phyloP scores from a whole-genome alignment of 495 filamentous ascomycete genomes.

The Aspergillus asperescens region DNA sequence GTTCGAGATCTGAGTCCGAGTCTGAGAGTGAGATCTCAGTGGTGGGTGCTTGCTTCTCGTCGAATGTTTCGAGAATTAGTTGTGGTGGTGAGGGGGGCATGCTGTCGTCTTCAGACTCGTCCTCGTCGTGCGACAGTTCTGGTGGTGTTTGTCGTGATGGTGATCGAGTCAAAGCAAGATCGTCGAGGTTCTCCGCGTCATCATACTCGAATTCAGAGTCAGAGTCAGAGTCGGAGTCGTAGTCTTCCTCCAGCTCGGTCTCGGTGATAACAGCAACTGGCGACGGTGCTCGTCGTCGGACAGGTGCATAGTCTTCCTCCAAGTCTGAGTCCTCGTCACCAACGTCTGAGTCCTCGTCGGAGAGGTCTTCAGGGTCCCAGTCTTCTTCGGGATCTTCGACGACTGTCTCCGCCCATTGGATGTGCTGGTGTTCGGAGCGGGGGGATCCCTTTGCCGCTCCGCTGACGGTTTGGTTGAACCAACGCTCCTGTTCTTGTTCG shows the following conservation, averaged over 20 bases:
- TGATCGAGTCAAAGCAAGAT: conserved; percentile 67
- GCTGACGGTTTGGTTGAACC: conserved; percentile 94
- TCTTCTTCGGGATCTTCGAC: conserved; percentile 70
- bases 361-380: conserved; percentile 58
- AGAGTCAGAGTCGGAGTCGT: conserved; percentile 52
- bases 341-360: conserved; percentile 47
- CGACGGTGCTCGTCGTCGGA: conserved; percentile 37
- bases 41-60: conserved; percentile 58
- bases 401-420: conserved; percentile 83
- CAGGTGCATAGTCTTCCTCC: conserved; percentile 49
- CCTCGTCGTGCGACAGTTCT: conserved; percentile 65
- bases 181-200: conserved; percentile 57
- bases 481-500: conserved; percentile 91
- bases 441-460: conserved; percentile 55
- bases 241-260: conserved; percentile 43
- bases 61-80: conserved; percentile 59
- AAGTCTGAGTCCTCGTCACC: conserved; percentile 45
- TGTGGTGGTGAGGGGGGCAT: conserved; percentile 82
- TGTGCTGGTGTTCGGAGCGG: conserved; percentile 59
- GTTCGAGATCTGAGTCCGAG: conserved; percentile 47
- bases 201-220: conserved; percentile 56
- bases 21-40: conserved; percentile 44
- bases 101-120: conserved; percentile 66
- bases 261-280: conserved; percentile 35
- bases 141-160: conserved; percentile 70